phyloP scores from a whole-genome alignment of 2,329 filamentous ascomycete species.

The Emmonsiellopsis sp. region DNA sequence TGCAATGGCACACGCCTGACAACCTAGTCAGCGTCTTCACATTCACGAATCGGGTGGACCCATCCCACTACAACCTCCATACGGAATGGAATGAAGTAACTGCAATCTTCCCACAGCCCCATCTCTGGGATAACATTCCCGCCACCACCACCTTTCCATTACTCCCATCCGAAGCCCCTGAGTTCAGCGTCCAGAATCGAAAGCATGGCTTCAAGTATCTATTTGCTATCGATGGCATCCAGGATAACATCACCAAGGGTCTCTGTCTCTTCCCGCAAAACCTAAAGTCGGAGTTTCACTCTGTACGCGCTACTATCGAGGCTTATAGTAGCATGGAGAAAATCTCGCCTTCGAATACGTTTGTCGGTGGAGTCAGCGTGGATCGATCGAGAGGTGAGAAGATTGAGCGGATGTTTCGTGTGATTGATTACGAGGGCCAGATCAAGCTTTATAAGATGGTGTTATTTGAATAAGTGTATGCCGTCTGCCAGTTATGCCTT shows the following conservation, averaged over 20 bases:
- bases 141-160: not conserved
- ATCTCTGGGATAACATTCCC: not conserved
- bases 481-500: too few relatives aligned
- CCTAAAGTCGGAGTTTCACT: not conserved
- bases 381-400: not conserved
- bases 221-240: not conserved
- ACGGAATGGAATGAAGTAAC: not conserved
- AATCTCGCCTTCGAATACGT: not conserved
- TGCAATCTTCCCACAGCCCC: not conserved
- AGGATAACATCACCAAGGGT: not conserved
- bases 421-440: not conserved
- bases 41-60: not conserved
- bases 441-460: not conserved
- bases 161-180: not conserved
- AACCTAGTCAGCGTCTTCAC: not conserved
- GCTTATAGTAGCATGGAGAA: not conserved
- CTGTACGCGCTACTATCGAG: not conserved
- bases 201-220: not conserved
- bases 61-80: not conserved
- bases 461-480: not conserved
- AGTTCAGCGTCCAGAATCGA: not conserved
- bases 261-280: not conserved
- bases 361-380: not conserved
- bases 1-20: constrained; percentile 1
- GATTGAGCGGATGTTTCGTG: not conserved